Evolutionary conservation across 352 stramenopile genomes (phyloP).

Genomic region (Pythium periplocum): DNA sequence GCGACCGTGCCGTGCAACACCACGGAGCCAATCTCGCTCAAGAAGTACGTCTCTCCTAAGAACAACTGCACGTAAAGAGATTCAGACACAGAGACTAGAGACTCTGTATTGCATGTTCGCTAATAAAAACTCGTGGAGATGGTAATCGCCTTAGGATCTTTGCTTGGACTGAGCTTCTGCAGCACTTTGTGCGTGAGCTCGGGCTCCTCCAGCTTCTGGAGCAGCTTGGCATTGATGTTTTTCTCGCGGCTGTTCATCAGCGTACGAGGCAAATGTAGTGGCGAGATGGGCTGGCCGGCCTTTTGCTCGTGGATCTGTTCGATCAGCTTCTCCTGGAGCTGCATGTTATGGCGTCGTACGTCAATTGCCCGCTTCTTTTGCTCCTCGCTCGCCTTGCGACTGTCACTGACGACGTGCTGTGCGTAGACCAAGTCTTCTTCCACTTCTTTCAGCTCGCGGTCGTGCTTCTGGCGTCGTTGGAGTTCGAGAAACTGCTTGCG

Average conservation of each 20-base stretch:
- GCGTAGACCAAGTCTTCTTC: slow-evolving; percentile 60
- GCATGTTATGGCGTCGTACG: slow-evolving; percentile 43
- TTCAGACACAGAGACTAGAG: too few species aligned
- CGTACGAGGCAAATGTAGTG: slow-evolving; percentile 44
- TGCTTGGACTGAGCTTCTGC: slow-evolving; percentile 53
- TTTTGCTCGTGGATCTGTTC: slow-evolving; percentile 62
- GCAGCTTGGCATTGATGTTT: slow-evolving; percentile 51
- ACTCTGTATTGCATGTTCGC: too few species aligned
- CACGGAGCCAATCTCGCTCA: slow-evolving; percentile 36
- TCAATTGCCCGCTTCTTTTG: slow-evolving; percentile 30
- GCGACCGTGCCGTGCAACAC: slow-evolving; percentile 46
- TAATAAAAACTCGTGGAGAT: slow-evolving; percentile 57
- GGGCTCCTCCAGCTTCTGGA: slow-evolving; percentile 62
- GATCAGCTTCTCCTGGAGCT: slow-evolving; percentile 55
- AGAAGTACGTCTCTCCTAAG: slow-evolving; percentile 30
- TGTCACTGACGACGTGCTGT: slow-evolving; percentile 40
- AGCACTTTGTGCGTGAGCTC: slow-evolving; percentile 52
- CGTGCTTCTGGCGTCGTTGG: slow-evolving; percentile 44
- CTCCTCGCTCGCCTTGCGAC: slow-evolving; percentile 32
- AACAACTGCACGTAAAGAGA: too few species aligned
- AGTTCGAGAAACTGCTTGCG: slow-evolving; percentile 45
- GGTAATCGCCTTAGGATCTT: slow-evolving; percentile 28
- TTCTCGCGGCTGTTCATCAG: slow-evolving; percentile 67
- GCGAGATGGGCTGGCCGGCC: slow-evolving; percentile 36
- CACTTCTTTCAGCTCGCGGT: slow-evolving; percentile 48